Evolutionary conservation across 139 green algal species (phyloP).

Genomic region (Micromonas commoda): DNA sequence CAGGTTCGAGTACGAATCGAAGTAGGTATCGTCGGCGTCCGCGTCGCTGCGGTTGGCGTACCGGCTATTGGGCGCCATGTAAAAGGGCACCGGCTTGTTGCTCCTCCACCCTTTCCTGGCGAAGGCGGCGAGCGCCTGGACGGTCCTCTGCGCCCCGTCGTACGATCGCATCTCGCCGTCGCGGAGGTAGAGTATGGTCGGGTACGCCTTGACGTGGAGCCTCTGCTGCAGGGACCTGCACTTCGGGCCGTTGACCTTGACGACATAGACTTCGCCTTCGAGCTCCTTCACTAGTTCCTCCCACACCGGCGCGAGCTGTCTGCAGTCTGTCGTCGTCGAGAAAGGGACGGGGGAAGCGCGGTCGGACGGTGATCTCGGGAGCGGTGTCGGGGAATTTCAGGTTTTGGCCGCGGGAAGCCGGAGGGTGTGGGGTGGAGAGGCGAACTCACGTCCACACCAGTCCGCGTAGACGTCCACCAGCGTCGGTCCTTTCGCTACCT

Average conservation of each 20-base stretch:
- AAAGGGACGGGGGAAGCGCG: neutral
- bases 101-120: neutral
- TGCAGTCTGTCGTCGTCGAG: slow-evolving; percentile 19
- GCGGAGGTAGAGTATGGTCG: slow-evolving; percentile 1
- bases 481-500: neutral
- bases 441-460: slow-evolving; percentile 14
- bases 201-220: slow-evolving; percentile 7
- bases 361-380: too few species aligned
- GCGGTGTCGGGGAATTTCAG: too few species aligned
- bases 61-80: neutral
- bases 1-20: slow-evolving; percentile 84
- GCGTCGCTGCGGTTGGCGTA: too few species aligned
- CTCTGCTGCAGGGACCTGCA: neutral
- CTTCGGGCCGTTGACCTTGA: slow-evolving; percentile 9
- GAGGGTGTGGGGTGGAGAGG: too few species aligned
- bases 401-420: too few species aligned
- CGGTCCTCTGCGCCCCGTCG: neutral
- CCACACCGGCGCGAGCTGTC: slow-evolving; percentile 5
- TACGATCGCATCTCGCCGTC: slow-evolving; percentile 1
- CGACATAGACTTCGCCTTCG: neutral
- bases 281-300: slow-evolving; percentile 13
- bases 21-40: slow-evolving; percentile 48
- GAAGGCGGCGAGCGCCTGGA: neutral
- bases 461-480: slow-evolving; percentile 22
- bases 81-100: neutral